Evolutionary conservation across 768 basidiomycete genomes (phyloP).

Genomic region (Leccinum aurantiacum): DNA sequence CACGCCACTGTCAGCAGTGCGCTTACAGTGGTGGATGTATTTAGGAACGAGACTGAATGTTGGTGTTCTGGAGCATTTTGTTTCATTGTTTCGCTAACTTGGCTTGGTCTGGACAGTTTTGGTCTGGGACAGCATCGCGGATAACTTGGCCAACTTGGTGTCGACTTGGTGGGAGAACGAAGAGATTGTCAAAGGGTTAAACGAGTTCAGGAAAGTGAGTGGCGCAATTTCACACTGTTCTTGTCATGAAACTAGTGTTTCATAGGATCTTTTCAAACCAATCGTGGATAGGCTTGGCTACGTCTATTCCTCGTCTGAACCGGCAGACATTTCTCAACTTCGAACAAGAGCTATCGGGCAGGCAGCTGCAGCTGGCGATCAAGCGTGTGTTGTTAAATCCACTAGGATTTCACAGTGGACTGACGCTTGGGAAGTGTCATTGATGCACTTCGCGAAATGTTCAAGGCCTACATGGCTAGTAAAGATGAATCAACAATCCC

Average conservation of each 20-base stretch:
- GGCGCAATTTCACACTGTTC: background rate
- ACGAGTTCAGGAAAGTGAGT: conserved; percentile 61
- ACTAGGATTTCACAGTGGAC: background rate
- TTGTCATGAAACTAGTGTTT: background rate
- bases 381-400: conserved; percentile 29
- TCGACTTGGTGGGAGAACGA: conserved; percentile 85
- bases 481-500: conserved; percentile 79
- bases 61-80: conserved; percentile 25
- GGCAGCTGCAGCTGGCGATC: conserved; percentile 49
- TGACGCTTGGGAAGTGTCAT: conserved; percentile 54
- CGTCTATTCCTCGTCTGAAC: conserved; percentile 65
- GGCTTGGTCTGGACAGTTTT: conserved; percentile 49
- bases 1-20: conserved; percentile 74
- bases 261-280: conserved; percentile 66
- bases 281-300: conserved; percentile 78
- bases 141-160: conserved; percentile 52
- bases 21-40: conserved; percentile 66
- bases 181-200: conserved; percentile 50
- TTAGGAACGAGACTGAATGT: conserved; percentile 80
- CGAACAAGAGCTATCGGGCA: conserved; percentile 70
- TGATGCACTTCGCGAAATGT: conserved; percentile 67
- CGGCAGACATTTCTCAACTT: conserved; percentile 65
- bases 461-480: conserved; percentile 65
- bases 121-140: conserved; percentile 74
- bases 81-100: background rate